Base-by-base conservation (phyloP, 129 eudicot genomes). In the Centrapalus pauciflorus region DNA sequence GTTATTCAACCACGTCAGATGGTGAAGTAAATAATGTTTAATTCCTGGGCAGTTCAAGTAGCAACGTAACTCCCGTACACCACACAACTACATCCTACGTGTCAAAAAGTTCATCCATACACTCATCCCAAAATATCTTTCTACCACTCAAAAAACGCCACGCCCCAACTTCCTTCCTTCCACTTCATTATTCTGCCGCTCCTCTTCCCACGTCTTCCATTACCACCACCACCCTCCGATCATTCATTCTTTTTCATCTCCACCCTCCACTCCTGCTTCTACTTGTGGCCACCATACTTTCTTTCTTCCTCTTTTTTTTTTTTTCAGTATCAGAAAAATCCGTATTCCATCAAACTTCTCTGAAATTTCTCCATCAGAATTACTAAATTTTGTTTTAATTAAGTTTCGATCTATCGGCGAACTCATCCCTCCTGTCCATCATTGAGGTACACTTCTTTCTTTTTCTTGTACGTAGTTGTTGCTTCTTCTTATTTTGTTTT, bases 221-320 rank as follows among this genome's bases (percentile, higher is more conserved):
- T 67, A 4, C 63, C 34, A 11, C 20, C 62, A 38, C 14, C 55
- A 10, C 51, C 67, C 61, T 19, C 35, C 33, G 23, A 45, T 81
- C 83, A n/a, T n/a, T 73, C 61, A 72, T 70, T 75, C 28, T 25
- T 27, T n/a, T 58, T 59, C 38, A 67, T 63, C 65, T 28, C 45
- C 30, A 61, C 87, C 87, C 69, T 85, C 55, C 49, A 75, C 25
- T 62, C 10, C 50, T 51, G 72, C 85, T 80, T 82, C 50, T 51
- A 70, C 85, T 80, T 82, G 93, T 82, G 93, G 93, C 61, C 61
- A 58, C 77, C 77, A 72, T 73, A 74, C 76, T 73, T 81, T 74
- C 61, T 4, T 26, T 64, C 33, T 17, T 23, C 16, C 25, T 7
- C 48, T 20, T 40, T 33, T 65, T 29, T 48, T 2, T 48, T 67